These are phyloP conservation scores for Aspergillus saccharolyticus DNA, from an alignment of 495 filamentous ascomycete genomes.

Conservation along the genomic window DNA sequence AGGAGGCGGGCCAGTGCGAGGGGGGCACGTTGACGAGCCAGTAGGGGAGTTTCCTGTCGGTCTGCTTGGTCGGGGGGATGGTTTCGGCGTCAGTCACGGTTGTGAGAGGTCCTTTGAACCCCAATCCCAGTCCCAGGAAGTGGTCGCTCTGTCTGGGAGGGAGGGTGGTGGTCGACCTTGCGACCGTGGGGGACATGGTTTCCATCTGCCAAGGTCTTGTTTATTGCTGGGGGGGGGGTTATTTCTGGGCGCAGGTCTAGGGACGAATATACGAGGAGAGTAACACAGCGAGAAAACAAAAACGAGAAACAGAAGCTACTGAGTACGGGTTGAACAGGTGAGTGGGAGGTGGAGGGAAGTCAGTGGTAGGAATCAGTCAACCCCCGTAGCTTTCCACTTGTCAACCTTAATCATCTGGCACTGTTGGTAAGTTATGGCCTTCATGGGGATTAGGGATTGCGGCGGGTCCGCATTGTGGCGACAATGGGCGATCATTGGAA, in stretches of 20 bases:
- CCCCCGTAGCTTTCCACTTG: background rate
- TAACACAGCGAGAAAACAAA: no score
- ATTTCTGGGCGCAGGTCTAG: no score
- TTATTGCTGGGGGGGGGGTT: no score
- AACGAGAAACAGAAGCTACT: background rate
- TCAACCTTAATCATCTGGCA: background rate
- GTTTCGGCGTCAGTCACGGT: no score
- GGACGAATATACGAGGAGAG: no score
- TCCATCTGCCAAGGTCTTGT: no score
- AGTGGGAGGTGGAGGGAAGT: background rate
- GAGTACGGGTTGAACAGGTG: background rate
- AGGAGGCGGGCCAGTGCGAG: constrained; percentile 53
- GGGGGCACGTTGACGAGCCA: constrained; percentile 76
- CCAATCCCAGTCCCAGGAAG: no score
- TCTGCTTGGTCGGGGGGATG: no score
- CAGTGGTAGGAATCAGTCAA: background rate
- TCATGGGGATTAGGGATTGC: background rate
- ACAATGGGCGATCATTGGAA: background rate
- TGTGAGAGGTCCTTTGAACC: no score
- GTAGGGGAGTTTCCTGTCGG: constrained; percentile 48
- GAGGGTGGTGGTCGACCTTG: no score
- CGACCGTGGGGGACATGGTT: no score
- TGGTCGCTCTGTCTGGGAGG: no score
- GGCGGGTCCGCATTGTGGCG: background rate
- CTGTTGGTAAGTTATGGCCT: background rate